A percentile compares a stretch with the other conserved stretches of the same genome.
Conservation (phyloP, 257 asterid genomes). For the Nicotiana noctiflora region DNA sequence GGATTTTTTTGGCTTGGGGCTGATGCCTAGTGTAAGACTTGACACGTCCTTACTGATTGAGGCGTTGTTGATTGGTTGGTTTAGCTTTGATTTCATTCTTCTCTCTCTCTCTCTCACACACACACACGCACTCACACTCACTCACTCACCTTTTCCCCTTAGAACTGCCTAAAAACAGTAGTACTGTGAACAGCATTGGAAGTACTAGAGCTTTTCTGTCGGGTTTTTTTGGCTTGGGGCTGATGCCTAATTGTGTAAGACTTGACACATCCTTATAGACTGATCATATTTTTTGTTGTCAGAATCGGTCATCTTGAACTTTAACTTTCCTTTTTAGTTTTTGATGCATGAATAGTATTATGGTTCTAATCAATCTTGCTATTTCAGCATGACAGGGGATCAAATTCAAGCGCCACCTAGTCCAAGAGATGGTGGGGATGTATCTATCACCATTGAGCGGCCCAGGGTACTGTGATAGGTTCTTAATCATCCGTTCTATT, state of each 20-base stretch:
- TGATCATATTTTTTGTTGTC: background rate
- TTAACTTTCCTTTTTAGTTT: background rate
- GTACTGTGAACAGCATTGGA: background rate
- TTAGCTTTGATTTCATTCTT: background rate
- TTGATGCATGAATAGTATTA: background rate
- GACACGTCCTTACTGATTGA: background rate
- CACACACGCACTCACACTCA: too few relatives aligned
- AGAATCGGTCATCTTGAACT: background rate
- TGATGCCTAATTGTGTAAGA: background rate
- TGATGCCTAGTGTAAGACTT: background rate
- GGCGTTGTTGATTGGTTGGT: background rate
- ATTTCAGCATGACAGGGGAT: conserved; percentile 88
- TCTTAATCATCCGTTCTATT: background rate
- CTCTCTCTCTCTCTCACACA: background rate
- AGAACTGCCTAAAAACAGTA: background rate
- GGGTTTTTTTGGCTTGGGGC: background rate
- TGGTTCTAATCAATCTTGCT: conserved; percentile 20
- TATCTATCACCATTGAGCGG: conserved; percentile 44
- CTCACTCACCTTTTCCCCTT: background rate
- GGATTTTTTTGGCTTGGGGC: background rate
- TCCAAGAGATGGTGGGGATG: conserved; percentile 88
- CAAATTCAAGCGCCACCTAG: conserved; percentile 78
- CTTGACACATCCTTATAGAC: background rate
- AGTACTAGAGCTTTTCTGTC: background rate
- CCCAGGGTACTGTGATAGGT: conserved; percentile 49